Evolutionary conservation across 176 grass and related monocot species (phyloP).

Genomic region (Oropetium thomaeum): DNA sequence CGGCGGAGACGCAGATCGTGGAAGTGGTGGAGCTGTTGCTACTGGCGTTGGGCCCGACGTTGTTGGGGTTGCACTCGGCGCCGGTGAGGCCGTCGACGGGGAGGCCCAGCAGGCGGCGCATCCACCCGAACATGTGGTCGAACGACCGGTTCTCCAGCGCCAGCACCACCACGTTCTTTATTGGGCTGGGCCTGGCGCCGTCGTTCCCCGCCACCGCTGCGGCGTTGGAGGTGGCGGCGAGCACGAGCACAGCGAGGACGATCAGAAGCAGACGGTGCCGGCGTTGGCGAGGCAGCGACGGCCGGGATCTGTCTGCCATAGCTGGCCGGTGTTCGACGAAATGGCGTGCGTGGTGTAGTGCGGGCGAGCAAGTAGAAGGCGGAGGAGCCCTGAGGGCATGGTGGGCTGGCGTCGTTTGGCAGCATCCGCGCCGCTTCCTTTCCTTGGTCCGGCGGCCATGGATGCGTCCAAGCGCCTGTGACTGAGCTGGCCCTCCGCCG

Average conservation of each 20-base stretch:
- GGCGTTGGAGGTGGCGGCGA: neutral
- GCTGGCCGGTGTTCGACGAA: neutral
- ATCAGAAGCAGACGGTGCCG: neutral
- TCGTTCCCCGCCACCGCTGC: neutral
- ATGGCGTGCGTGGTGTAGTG: neutral
- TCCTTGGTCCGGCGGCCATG: neutral
- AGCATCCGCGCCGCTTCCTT: neutral
- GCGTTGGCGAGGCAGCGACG: neutral
- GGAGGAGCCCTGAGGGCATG: neutral
- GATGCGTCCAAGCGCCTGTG: constrained; percentile 29
- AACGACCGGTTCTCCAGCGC: constrained; percentile 95
- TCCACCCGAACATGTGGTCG: constrained; percentile 98
- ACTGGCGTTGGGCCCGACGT: neutral
- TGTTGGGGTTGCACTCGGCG: constrained; percentile 64
- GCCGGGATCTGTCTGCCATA: neutral
- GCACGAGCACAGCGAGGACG: neutral
- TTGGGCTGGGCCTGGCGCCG: neutral
- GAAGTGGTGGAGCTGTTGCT: neutral
- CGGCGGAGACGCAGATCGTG: constrained; percentile 68
- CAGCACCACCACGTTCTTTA: constrained; percentile 71
- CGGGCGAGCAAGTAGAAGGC: neutral
- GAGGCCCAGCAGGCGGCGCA: constrained; percentile 63
- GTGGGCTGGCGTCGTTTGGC: constrained; percentile 24
- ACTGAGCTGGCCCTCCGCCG: neutral
- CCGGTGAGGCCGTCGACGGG: constrained; percentile 77